Conservation (phyloP, 495 filamentous ascomycete genomes). For the Pseudomonodictys pantanalensis region DNA sequence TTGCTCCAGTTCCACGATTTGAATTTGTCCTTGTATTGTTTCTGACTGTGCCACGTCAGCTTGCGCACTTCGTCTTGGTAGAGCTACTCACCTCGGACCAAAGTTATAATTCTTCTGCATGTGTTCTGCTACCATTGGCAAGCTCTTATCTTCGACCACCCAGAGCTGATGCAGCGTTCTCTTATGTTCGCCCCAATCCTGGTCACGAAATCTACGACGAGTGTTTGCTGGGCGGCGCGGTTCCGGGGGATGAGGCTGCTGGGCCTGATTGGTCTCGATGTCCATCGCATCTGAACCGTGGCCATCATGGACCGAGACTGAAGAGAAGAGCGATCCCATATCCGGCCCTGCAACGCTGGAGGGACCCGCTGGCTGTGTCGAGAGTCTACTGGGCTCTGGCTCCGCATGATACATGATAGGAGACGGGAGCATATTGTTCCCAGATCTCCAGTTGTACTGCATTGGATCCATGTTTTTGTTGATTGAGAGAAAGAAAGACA, state of each 20-base stretch:
- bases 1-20: constrained; percentile 1
- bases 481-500: too few relatives aligned
- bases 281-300: neutral
- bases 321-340: too few relatives aligned
- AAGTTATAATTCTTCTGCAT: neutral
- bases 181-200: neutral
- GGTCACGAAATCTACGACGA: neutral
- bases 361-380: too few relatives aligned
- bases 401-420: neutral
- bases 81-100: neutral
- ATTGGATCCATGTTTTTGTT: neutral
- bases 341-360: too few relatives aligned
- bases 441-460: neutral
- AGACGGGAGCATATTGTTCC: neutral
- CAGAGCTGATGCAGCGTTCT: neutral
- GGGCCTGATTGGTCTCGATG: neutral
- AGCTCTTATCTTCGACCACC: neutral
- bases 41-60: neutral
- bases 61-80: neutral
- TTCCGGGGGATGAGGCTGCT: too few relatives aligned
- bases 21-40: constrained; percentile 10
- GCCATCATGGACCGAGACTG: too few relatives aligned
- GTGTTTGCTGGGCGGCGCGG: neutral
- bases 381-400: neutral
- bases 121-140: neutral